Evolutionary conservation across 768 basidiomycete genomes (phyloP).

Genomic region (Mycena crocata): DNA sequence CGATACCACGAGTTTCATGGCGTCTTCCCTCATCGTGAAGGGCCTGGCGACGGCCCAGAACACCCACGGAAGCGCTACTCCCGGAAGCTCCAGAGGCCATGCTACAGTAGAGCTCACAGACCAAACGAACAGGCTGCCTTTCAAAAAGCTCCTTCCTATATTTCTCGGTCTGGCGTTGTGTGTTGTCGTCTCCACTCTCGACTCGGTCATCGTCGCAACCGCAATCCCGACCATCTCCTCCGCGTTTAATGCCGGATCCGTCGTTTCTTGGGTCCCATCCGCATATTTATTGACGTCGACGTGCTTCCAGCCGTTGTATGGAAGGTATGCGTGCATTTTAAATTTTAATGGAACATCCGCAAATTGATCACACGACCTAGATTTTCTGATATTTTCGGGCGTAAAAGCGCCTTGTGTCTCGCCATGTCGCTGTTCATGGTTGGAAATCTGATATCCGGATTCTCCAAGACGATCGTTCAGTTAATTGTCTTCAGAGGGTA

Average conservation of each 20-base stretch:
- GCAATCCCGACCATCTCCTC: constrained; percentile 78
- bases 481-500: constrained; percentile 75
- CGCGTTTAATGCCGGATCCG: constrained; percentile 72
- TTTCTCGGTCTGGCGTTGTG: constrained; percentile 72
- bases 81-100: constrained; percentile 5
- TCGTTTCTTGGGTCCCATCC: constrained; percentile 79
- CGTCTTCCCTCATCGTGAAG: constrained; percentile 1
- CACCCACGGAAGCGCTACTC: constrained; percentile 23
- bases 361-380: neutral
- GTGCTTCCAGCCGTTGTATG: constrained; percentile 71
- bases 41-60: neutral
- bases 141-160: constrained; percentile 70
- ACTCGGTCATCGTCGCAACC: constrained; percentile 81
- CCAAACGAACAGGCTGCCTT: constrained; percentile 81
- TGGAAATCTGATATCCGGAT: constrained; percentile 74
- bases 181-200: constrained; percentile 69
- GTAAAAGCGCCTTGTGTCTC: constrained; percentile 68
- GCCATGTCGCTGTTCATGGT: constrained; percentile 74
- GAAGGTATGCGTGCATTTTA: constrained; percentile 44
- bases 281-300: constrained; percentile 77
- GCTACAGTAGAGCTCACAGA: constrained; percentile 61
- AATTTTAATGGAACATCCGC: neutral
- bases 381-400: constrained; percentile 75
- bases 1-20: constrained; percentile 17
- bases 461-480: constrained; percentile 72